Evolutionary conservation across 129 eudicot genomes (phyloP), one percentile per base, ranked within the genome.

Genomic region (Deinandra increscens): DNA sequence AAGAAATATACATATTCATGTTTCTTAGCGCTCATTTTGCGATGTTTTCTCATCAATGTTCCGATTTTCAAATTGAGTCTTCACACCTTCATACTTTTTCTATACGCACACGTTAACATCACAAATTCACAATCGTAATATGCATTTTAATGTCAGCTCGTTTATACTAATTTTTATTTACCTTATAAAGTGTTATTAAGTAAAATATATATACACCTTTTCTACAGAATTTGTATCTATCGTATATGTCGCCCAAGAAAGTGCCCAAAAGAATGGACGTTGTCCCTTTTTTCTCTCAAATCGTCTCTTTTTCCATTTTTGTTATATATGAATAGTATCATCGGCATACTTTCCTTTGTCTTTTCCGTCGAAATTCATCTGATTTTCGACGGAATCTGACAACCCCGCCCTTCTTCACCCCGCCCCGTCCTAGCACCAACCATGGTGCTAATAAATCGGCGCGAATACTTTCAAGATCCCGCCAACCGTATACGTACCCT

Each of bases 391-490:
- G 77, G 77, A 72, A 72, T 61, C 49, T 6, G 62, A 72, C 77
- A 60, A 64, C 53, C 64, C 15, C 37, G 4, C 44, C 76, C 60
- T 31, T 13, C 46, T 45, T 46, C 68, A 31, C 76, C 76, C 59
- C 15, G 33, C 33, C 61, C 61, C 18, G 15, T 14, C 73, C 34
- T 49, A 19, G 53, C 62, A 51, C 49, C 76, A 31, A 13, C 38
- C 77, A 72, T 72, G 77, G 26, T 61, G 51, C 39, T 46, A 12
- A 20, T 48, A 46, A 72, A 36, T 51, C 63, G 15, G 5, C 63
- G 63, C 36, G 70, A 73, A 73, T 62, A 73, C 53, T 73, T 73
- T 48, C 70, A 73, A 62, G 77, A 73, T 59, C 77, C 77, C 31
- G 34, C 31, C 41, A 73, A 48, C 49, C 42, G 48, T 63, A 62